phyloP scores from a whole-genome alignment of 805 yeast species.

The Starmerella riodocensis region DNA sequence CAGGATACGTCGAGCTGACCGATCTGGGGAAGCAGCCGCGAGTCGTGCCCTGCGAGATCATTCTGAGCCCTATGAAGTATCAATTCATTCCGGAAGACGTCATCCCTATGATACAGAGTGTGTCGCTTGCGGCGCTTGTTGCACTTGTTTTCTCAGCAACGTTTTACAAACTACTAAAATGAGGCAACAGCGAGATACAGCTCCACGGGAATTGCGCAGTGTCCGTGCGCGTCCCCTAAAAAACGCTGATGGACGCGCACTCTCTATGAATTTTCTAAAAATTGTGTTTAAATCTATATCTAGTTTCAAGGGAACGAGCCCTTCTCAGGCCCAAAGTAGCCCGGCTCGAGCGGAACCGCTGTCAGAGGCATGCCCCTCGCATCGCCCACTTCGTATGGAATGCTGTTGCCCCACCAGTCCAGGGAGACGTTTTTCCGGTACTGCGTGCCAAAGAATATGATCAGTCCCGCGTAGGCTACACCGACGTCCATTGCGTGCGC shows the following conservation, averaged over 20 bases:
- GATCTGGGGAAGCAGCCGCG: not conserved
- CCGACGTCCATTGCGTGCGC: conserved; percentile 41
- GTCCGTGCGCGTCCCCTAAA: no score
- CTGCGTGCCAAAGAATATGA: conserved; percentile 34
- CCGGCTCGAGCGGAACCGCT: conserved; percentile 17
- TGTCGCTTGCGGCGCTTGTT: not conserved
- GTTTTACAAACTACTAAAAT: not conserved
- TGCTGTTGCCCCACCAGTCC: conserved; percentile 40
- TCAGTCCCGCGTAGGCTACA: conserved; percentile 37
- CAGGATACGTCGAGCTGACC: conserved; percentile 11
- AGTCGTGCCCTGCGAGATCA: conserved; percentile 11
- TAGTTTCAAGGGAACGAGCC: conserved; percentile 12
- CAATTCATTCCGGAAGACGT: conserved; percentile 12
- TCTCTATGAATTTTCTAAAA: no score
- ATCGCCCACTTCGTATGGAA: conserved; percentile 11
- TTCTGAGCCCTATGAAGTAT: conserved; percentile 9
- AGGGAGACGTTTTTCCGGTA: conserved; percentile 26
- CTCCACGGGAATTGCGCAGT: no score
- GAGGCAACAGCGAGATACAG: no score
- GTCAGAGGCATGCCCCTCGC: conserved; percentile 14
- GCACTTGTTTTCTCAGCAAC: not conserved
- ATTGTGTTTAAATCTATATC: no score
- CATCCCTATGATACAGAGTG: conserved; percentile 7
- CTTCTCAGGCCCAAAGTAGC: conserved; percentile 16
- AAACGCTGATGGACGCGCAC: no score